Conservation (phyloP, 306 rosid species). For the Vigna angularis region DNA sequence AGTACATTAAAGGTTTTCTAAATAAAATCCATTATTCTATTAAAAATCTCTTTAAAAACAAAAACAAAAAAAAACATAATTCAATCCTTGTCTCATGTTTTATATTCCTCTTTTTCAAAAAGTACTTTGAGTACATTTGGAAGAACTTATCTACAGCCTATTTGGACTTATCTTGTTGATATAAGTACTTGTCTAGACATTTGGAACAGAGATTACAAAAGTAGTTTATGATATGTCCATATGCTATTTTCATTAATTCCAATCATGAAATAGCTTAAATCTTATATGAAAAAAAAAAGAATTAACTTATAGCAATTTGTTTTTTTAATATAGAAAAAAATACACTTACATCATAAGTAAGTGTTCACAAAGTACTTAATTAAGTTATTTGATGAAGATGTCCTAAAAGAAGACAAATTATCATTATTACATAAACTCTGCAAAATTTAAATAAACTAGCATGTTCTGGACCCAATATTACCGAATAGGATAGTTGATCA, state of each 20-base stretch:
- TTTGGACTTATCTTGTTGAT: neutral
- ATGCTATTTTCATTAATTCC: neutral
- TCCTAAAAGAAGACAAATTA: constrained; percentile 19
- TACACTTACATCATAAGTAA: neutral
- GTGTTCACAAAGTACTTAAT: too few relatives aligned
- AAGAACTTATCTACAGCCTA: too few relatives aligned
- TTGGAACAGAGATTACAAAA: neutral
- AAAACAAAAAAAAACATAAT: neutral
- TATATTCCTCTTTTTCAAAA: neutral
- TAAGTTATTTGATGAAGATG: neutral
- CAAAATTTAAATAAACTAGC: neutral
- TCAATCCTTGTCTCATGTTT: neutral
- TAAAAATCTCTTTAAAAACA: neutral
- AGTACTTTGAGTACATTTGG: neutral
- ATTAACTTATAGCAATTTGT: neutral
- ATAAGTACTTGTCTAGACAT: neutral
- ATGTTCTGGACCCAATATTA: constrained; percentile 47
- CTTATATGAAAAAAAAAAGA: neutral
- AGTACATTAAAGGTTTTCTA: neutral
- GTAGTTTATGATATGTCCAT: neutral
- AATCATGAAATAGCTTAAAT: too few relatives aligned
- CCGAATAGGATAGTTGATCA: constrained; percentile 93
- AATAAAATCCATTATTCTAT: neutral
- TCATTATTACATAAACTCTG: neutral
- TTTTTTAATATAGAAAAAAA: too few relatives aligned